Evolutionary conservation across 768 basidiomycete species (phyloP).

Genomic region (Suillus subaureus): DNA sequence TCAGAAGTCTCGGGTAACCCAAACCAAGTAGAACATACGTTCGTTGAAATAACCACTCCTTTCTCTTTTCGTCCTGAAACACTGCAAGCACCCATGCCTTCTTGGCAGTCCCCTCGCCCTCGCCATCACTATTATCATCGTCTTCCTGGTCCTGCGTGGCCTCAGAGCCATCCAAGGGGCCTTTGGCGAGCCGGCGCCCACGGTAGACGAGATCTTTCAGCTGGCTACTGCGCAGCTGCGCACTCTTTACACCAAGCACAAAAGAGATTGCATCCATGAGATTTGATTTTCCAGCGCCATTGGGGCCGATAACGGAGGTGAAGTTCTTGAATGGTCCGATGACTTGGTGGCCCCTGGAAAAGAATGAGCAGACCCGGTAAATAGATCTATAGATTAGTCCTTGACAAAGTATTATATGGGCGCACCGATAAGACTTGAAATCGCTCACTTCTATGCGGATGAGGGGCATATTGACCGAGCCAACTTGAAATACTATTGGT

Average conservation of each 20-base stretch:
- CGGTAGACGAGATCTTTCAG: constrained; percentile 96
- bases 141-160: constrained; percentile 46
- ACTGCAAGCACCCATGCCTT: constrained; percentile 97
- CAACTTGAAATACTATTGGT: neutral
- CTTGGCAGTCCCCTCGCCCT: constrained; percentile 84
- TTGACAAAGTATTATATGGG: neutral
- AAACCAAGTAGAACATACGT: constrained; percentile 60
- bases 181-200: constrained; percentile 69
- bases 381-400: constrained; percentile 3
- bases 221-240: constrained; percentile 89
- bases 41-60: constrained; percentile 90
- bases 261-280: constrained; percentile 99
- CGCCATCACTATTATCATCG: constrained; percentile 53
- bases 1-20: neutral
- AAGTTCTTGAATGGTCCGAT: constrained; percentile 94
- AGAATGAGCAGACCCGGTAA: constrained; percentile 5
- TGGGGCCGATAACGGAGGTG: constrained; percentile 96
- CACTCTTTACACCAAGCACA: constrained; percentile 94
- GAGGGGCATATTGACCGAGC: constrained; percentile 63
- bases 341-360: constrained; percentile 69
- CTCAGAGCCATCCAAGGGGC: constrained; percentile 44
- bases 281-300: constrained; percentile 99
- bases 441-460: constrained; percentile 88
- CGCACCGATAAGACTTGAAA: constrained; percentile 93
- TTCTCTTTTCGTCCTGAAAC: constrained; percentile 71